Percentiles rank a stretch among this genome's conserved stretches.
Conservation (phyloP, 2,329 filamentous ascomycete species). For the Myriosclerotinia scirpicola region DNA sequence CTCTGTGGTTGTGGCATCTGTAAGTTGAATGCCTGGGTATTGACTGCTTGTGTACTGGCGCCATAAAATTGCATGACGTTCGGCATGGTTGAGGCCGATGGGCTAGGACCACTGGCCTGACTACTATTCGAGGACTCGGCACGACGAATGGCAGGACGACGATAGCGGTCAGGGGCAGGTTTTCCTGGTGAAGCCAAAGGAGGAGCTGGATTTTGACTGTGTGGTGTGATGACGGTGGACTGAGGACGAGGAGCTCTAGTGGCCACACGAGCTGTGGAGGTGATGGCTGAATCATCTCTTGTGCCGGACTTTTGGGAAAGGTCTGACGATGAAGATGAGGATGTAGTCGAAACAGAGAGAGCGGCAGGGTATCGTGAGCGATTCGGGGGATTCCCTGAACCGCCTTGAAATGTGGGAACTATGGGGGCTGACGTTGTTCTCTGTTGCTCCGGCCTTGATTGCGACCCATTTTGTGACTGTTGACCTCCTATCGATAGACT, state of each 20-base stretch:
- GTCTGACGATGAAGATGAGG: constrained; percentile 40
- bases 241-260: constrained; percentile 39
- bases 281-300: constrained; percentile 54
- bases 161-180: constrained; percentile 78
- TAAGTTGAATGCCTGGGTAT: constrained; percentile 31
- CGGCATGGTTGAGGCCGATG: constrained; percentile 54
- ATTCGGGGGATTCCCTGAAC: constrained; percentile 40
- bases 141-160: constrained; percentile 61
- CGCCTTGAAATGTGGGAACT: constrained; percentile 43
- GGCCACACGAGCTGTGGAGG: constrained; percentile 40
- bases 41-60: constrained; percentile 41
- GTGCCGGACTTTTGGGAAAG: constrained; percentile 47
- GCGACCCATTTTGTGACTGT: constrained; percentile 43
- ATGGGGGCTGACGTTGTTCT: constrained; percentile 55
- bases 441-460: constrained; percentile 53
- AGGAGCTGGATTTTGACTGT: constrained; percentile 52
- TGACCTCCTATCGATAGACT: constrained; percentile 54
- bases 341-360: constrained; percentile 51
- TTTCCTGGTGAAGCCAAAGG: constrained; percentile 55
- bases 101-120: constrained; percentile 33
- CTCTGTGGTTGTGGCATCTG: constrained; percentile 38
- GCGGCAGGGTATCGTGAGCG: constrained; percentile 50
- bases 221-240: constrained; percentile 44
- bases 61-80: constrained; percentile 57
- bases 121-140: constrained; percentile 40